Conservation (phyloP, 495 filamentous ascomycete species). For the Parathielavia appendiculata region DNA sequence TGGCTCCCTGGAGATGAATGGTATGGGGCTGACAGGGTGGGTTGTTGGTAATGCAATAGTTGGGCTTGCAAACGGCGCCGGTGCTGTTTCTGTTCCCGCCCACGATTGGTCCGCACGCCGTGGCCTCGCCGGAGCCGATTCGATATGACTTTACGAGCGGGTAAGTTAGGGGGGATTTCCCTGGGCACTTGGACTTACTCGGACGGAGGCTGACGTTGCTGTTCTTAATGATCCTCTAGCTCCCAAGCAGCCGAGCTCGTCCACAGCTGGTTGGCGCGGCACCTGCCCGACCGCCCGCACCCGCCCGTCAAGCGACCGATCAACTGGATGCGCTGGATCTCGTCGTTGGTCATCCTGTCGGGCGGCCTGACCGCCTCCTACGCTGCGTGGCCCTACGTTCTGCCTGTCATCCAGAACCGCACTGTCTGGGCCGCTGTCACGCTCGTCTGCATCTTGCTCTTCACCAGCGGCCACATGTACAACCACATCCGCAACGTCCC, state of each 20-base stretch:
- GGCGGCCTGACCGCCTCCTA: conserved; percentile 62
- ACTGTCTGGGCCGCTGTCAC: conserved; percentile 92
- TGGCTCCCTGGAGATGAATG: background rate
- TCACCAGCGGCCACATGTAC: conserved; percentile 98
- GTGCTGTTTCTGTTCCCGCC: conserved; percentile 85
- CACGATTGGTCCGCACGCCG: conserved; percentile 77
- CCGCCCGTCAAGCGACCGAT: conserved; percentile 74
- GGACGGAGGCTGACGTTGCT: background rate
- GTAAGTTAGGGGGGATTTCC: conserved; percentile 43
- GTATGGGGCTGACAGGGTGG: background rate
- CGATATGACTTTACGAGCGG: conserved; percentile 81
- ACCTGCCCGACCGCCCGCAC: conserved; percentile 69
- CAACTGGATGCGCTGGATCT: conserved; percentile 74
- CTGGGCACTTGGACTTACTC: too few relatives aligned
- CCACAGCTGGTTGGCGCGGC: conserved; percentile 70
- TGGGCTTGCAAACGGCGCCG: conserved; percentile 92
- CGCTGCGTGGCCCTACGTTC: conserved; percentile 72
- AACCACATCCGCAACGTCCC: conserved; percentile 96
- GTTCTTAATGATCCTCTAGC: conserved; percentile 40
- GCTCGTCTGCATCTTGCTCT: conserved; percentile 84
- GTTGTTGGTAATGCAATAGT: conserved; percentile 41
- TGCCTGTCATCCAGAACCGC: conserved; percentile 84
- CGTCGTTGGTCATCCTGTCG: conserved; percentile 59
- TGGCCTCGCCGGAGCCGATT: conserved; percentile 59
- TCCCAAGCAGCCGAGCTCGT: conserved; percentile 70